These are phyloP conservation scores for Blastomyces gilchristii DNA, from an alignment of 2,329 filamentous ascomycete species.

Conservation along the genomic window DNA sequence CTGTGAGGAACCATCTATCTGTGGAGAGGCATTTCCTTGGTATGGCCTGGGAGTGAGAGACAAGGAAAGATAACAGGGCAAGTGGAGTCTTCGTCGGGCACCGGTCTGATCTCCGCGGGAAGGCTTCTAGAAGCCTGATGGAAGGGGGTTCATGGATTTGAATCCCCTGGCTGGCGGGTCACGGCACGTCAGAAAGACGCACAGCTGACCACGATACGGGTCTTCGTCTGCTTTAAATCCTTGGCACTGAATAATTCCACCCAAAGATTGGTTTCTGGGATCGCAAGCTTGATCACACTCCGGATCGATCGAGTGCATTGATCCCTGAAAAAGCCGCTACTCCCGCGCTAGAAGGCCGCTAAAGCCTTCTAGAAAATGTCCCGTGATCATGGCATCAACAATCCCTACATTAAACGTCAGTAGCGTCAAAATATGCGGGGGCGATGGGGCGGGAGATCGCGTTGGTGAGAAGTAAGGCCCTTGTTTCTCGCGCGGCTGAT, in stretches of 20 bases:
- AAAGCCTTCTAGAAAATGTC: not conserved
- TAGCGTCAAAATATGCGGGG: not conserved
- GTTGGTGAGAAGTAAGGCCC: not conserved
- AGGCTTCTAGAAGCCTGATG: not conserved
- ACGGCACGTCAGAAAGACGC: not conserved
- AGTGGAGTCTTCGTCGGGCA: not conserved
- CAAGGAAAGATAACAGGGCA: not conserved
- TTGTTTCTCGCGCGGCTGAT: not conserved
- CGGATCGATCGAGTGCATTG: not conserved
- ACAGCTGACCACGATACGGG: not conserved
- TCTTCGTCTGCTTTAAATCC: not conserved
- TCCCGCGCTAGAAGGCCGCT: not conserved
- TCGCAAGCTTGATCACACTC: not conserved
- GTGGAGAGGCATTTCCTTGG: not conserved
- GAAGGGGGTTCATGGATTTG: not conserved
- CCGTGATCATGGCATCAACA: not conserved
- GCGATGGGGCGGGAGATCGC: not conserved
- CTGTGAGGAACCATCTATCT: not conserved
- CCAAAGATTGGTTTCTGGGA: not conserved
- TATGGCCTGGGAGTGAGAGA: not conserved
- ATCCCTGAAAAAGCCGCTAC: not conserved
- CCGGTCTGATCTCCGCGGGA: not conserved
- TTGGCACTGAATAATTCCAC: not conserved
- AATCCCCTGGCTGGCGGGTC: not conserved
- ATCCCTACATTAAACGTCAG: not conserved